phyloP scores from a whole-genome alignment of 176 grass and related monocot species.

The Secale cereale region DNA sequence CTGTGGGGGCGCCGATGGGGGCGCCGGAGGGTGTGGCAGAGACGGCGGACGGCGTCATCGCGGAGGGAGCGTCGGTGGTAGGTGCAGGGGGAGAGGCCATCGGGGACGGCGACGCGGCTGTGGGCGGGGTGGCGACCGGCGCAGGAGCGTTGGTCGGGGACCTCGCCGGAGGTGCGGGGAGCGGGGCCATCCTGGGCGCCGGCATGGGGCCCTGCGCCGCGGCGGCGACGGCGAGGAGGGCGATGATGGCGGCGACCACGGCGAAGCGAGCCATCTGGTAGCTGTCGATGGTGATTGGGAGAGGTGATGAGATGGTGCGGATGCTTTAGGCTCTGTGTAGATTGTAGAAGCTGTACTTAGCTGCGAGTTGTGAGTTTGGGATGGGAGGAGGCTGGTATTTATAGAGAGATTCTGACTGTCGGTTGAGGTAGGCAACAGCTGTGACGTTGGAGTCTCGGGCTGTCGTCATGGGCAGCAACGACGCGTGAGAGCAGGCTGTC shows the following conservation, averaged over 20 bases:
- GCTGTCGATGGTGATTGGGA: neutral
- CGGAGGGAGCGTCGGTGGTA: constrained; percentile 15
- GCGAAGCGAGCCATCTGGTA: neutral
- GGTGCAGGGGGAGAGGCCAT: constrained; percentile 29
- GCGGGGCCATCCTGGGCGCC: constrained; percentile 41
- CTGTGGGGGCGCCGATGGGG: neutral
- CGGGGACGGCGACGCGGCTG: constrained; percentile 30
- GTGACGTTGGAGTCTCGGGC: neutral
- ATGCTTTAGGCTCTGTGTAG: no score
- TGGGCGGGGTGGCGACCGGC: constrained; percentile 8
- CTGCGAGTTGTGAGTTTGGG: no score
- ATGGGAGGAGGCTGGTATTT: no score
- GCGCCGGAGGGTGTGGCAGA: neutral
- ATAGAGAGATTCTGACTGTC: no score
- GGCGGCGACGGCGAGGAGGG: constrained; percentile 28
- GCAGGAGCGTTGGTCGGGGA: constrained; percentile 26
- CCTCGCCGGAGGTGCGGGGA: constrained; percentile 31
- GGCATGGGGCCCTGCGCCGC: constrained; percentile 37
- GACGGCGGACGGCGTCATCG: neutral
- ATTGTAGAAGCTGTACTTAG: no score
- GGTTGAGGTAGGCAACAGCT: no score
- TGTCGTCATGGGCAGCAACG: neutral
- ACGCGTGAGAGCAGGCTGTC: neutral
- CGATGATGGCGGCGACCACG: constrained; percentile 17
- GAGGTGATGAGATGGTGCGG: no score